Percentiles rank a stretch among this genome's conserved stretches.
These are phyloP conservation scores for Talaromyces stipitatus DNA, from an alignment of 495 filamentous ascomycete species.

Conservation along the genomic window DNA sequence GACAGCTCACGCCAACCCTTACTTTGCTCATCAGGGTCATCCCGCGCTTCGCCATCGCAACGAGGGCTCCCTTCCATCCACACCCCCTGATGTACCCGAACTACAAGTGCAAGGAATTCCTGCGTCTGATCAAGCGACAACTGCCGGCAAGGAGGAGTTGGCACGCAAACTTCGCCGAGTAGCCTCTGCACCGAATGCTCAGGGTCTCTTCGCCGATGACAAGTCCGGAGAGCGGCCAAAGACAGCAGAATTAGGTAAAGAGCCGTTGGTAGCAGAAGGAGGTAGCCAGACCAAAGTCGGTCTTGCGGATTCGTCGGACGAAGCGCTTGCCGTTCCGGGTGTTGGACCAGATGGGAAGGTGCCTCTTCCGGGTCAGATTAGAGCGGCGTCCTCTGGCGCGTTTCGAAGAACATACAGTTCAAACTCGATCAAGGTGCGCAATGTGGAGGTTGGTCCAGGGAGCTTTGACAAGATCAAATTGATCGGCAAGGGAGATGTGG, in stretches of 20 bases:
- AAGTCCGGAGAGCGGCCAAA: constrained; percentile 63
- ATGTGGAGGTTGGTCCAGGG: constrained; percentile 89
- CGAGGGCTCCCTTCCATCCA: constrained; percentile 88
- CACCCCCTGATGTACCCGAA: constrained; percentile 85
- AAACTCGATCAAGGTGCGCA: constrained; percentile 95
- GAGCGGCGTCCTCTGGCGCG: constrained; percentile 43
- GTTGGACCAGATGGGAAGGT: constrained; percentile 33
- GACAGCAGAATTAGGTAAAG: constrained; percentile 74
- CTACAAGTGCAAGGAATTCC: constrained; percentile 66
- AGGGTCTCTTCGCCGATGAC: constrained; percentile 72
- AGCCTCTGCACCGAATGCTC: constrained; percentile 93
- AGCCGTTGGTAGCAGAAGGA: constrained; percentile 55
- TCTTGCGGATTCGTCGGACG: constrained; percentile 43
- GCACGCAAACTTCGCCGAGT: constrained; percentile 88
- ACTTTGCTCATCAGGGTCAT: constrained; percentile 94
- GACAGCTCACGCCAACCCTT: constrained; percentile 91
- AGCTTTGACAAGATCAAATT: constrained; percentile 99
- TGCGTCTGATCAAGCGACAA: constrained; percentile 66
- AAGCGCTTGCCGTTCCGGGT: constrained; percentile 26
- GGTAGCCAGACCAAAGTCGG: constrained; percentile 46
- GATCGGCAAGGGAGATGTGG: constrained; percentile 97
- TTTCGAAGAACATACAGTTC: constrained; percentile 97
- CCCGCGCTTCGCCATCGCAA: constrained; percentile 90
- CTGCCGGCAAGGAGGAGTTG: constrained; percentile 83
- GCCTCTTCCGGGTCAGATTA: constrained; percentile 44